These are phyloP conservation scores for Puccinia brachypodii DNA, from an alignment of 1,284 basidiomycete species.

Conservation along the genomic window DNA sequence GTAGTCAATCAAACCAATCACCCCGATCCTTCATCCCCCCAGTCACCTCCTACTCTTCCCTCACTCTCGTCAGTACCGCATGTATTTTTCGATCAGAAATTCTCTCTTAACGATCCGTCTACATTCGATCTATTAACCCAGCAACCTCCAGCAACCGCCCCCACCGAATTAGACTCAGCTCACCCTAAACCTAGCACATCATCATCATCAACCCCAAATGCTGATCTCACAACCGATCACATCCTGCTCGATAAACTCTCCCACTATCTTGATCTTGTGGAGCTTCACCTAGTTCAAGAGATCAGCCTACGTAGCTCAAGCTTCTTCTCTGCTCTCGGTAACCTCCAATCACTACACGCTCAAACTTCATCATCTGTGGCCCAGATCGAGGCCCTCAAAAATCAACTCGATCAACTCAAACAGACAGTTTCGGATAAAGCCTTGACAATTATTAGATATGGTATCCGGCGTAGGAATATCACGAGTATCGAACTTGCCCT, in stretches of 20 bases:
- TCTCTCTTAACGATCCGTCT: constrained; percentile 80
- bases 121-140: constrained; percentile 82
- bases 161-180: constrained; percentile 53
- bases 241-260: constrained; percentile 87
- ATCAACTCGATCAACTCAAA: constrained; percentile 73
- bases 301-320: constrained; percentile 85
- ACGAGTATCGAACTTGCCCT: constrained; percentile 64
- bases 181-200: constrained; percentile 50
- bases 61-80: constrained; percentile 74
- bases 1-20: constrained; percentile 48
- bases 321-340: constrained; percentile 94
- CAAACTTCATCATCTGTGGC: constrained; percentile 80
- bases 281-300: constrained; percentile 90
- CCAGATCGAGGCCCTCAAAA: constrained; percentile 72
- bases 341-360: constrained; percentile 84
- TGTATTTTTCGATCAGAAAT: constrained; percentile 74
- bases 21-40: constrained; percentile 41
- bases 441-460: constrained; percentile 69
- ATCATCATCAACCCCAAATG: constrained; percentile 57
- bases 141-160: constrained; percentile 54
- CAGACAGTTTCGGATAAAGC: constrained; percentile 74
- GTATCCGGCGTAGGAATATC: constrained; percentile 67
- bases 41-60: constrained; percentile 57
- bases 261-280: constrained; percentile 88
- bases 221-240: constrained; percentile 59